phyloP scores from a whole-genome alignment of 495 filamentous ascomycete species.

The Penicillium odoratum region DNA sequence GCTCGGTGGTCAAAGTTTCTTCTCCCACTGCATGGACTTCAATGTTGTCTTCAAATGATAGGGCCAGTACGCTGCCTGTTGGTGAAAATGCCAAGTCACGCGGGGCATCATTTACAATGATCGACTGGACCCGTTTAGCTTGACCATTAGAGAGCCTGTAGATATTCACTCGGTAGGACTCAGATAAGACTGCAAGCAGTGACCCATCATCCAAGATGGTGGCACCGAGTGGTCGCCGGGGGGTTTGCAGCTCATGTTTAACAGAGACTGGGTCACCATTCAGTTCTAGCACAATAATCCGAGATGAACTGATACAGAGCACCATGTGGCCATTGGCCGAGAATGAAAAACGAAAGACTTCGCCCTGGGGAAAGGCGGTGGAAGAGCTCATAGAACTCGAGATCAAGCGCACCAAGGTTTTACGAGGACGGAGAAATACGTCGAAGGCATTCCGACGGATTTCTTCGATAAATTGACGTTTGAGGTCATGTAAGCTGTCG shows the following conservation, averaged over 20 bases:
- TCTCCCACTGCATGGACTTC: constrained; percentile 77
- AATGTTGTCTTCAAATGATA: constrained; percentile 84
- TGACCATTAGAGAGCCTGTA: constrained; percentile 66
- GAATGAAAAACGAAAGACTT: constrained; percentile 80
- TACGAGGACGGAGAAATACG: constrained; percentile 67
- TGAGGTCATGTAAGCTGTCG: constrained; percentile 59
- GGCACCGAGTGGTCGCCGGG: constrained; percentile 71
- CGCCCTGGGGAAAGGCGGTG: constrained; percentile 74
- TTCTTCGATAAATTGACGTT: constrained; percentile 66
- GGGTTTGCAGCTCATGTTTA: constrained; percentile 75
- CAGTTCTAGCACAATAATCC: constrained; percentile 77
- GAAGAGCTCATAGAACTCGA: constrained; percentile 82
- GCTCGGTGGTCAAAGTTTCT: constrained; percentile 61
- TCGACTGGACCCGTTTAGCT: constrained; percentile 64
- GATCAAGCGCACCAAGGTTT: constrained; percentile 73
- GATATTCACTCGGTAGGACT: constrained; percentile 77
- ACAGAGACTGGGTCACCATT: constrained; percentile 57
- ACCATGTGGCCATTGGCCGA: constrained; percentile 72
- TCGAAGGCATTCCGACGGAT: constrained; percentile 80
- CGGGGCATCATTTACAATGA: constrained; percentile 73
- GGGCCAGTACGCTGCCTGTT: constrained; percentile 75
- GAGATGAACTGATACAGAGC: constrained; percentile 81
- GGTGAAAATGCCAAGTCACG: constrained; percentile 78
- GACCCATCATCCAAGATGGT: constrained; percentile 79
- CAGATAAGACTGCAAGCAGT: constrained; percentile 75